Conservation (phyloP, 345 rosid species). For the Hevea brasiliensis region DNA sequence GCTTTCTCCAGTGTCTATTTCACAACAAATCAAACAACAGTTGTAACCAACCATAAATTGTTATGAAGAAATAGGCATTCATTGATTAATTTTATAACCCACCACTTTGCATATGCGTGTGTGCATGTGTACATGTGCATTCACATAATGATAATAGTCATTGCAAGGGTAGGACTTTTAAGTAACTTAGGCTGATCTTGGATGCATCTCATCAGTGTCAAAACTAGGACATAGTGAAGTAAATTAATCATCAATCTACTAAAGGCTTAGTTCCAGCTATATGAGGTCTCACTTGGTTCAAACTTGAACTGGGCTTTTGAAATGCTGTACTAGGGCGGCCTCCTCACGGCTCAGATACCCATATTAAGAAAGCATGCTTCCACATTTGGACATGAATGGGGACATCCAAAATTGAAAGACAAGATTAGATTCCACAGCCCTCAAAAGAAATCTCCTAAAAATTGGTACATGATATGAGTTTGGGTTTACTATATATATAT, state of each 20-base stretch:
- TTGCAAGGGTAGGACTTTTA: not conserved
- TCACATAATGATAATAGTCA: not conserved
- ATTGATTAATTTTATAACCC: not conserved
- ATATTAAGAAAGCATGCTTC: not conserved
- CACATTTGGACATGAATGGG: not conserved
- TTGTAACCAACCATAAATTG: conserved; percentile 12
- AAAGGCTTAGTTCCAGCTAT: not conserved
- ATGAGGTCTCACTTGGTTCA: not conserved
- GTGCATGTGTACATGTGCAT: not conserved
- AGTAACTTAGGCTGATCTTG: not conserved
- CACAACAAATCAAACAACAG: conserved; percentile 9
- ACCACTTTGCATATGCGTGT: not conserved
- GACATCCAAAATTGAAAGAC: not conserved
- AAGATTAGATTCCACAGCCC: not conserved
- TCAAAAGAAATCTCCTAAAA: not conserved
- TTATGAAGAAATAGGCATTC: no score
- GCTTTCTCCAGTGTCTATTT: conserved; percentile 94
- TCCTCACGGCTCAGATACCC: not conserved
- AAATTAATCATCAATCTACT: not conserved
- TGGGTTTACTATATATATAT: no score
- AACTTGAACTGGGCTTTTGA: not conserved
- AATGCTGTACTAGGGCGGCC: not conserved
- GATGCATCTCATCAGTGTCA: not conserved
- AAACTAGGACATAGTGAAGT: not conserved
- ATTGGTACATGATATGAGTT: not conserved